Base-by-base conservation (phyloP, 1,284 basidiomycete species). In the Athelia psychrophila region DNA sequence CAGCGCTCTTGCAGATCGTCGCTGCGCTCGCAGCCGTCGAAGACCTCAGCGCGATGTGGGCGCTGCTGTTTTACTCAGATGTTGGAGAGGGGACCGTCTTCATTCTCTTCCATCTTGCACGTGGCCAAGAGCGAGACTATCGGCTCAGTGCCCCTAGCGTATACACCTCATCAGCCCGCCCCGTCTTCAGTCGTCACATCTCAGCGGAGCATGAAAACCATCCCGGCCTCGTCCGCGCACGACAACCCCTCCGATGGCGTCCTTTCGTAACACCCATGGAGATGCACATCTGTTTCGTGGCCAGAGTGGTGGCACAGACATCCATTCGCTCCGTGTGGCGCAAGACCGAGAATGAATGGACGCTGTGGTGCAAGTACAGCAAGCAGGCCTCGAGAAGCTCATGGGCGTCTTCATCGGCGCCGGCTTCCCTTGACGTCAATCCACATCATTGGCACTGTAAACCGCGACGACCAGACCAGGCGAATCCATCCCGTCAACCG, bases 181-280 rank as follows among this genome's bases (percentile, higher is more conserved):
- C 92, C 88, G 66, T 76, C 88, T 2, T 98, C 98, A 80, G 87
- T 97, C 68, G 67, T 74, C 47, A 91, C 83, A 6, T 88, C 87
- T 57, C 86, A 91, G 64, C 70, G 72, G 5, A 76, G 94, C 47
- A 88, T 88, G 64, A 64, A 70, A 52, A 73, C 73, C 3, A 83
- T 47, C 79, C 83, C 4, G 81, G 75, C 1, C 66, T 91, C 22
- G 85, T 99, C 0, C 77, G 95, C 97, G 0, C 99, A 99, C 68
- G 97, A 99, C 68, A 97, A 99, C 71, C 86, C 96, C 19, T 98
- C 96, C 0, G 97, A 99, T 63, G 97, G 97, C 51, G 97, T 96
- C 44, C 74, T 99, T 89, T 99, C 68, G 88, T 92, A 0, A 91
- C 95, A 3, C 67, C 98, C 27, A 87, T 79, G n/a, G 97, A 99